Conservation (phyloP, 192 early-diverging fungal genomes). For the Coemansia sp. region DNA sequence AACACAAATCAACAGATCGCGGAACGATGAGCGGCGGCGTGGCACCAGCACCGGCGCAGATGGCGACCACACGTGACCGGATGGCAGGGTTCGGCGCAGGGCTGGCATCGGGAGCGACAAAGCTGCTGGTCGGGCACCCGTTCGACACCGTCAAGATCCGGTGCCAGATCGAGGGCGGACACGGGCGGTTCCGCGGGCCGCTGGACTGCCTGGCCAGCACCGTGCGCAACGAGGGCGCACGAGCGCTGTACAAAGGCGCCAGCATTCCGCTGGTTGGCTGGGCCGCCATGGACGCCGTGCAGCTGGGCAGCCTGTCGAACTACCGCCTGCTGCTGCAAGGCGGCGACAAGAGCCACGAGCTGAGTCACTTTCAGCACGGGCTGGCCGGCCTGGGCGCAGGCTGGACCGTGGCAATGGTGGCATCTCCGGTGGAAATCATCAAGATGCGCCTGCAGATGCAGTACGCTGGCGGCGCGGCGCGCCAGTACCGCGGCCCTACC, state of each 20-base stretch:
- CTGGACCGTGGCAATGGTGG: conserved; percentile 74
- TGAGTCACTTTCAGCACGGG: conserved; percentile 69
- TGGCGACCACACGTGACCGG: conserved; percentile 54
- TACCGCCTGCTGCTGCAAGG: conserved; percentile 69
- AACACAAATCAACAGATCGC: background rate
- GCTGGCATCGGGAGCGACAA: conserved; percentile 72
- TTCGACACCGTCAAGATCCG: conserved; percentile 84
- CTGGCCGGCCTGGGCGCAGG: conserved; percentile 72
- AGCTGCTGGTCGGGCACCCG: conserved; percentile 77
- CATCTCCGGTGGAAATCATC: conserved; percentile 78
- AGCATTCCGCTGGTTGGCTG: conserved; percentile 90
- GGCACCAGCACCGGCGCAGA: conserved; percentile 10
- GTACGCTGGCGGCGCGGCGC: conserved; percentile 64
- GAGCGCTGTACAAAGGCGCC: conserved; percentile 90
- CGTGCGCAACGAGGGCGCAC: conserved; percentile 64
- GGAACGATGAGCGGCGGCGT: background rate
- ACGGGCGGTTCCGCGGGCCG: conserved; percentile 72
- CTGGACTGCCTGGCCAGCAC: conserved; percentile 69
- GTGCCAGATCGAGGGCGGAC: conserved; percentile 67
- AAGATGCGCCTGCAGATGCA: conserved; percentile 75
- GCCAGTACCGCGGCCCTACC: conserved; percentile 80
- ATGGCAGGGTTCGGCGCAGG: conserved; percentile 71
- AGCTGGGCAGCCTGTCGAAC: conserved; percentile 82
- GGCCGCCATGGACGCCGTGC: conserved; percentile 78
- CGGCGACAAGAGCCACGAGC: conserved; percentile 58